phyloP scores from a whole-genome alignment of 345 rosid genomes.

The Salix dunnii region DNA sequence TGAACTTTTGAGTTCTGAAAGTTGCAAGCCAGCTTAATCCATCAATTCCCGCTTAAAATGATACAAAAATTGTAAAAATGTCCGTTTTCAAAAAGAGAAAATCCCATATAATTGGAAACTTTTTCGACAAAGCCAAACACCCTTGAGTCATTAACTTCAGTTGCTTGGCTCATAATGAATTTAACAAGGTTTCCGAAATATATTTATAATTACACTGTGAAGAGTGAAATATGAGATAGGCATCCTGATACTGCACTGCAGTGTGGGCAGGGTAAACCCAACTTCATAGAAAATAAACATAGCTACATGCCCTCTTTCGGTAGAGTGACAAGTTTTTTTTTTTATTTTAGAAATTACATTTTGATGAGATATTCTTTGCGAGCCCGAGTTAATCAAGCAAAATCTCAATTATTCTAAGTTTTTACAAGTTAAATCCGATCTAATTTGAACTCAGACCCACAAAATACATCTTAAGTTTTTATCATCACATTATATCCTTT shows the following conservation, averaged over 20 bases:
- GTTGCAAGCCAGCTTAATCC: not conserved
- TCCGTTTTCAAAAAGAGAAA: too few relatives aligned
- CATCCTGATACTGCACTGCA: too few relatives aligned
- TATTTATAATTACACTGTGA: not conserved
- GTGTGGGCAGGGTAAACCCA: not conserved
- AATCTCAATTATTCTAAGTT: too few relatives aligned
- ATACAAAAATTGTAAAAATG: not conserved
- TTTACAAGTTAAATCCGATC: too few relatives aligned
- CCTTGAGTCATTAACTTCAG: not conserved
- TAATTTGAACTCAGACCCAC: too few relatives aligned
- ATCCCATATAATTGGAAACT: not conserved
- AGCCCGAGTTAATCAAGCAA: too few relatives aligned
- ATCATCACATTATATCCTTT: too few relatives aligned
- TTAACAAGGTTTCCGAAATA: not conserved
- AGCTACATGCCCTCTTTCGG: not conserved
- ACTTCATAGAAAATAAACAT: too few relatives aligned
- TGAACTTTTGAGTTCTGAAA: not conserved
- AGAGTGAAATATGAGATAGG: not conserved
- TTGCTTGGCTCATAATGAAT: not conserved
- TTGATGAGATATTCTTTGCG: too few relatives aligned
- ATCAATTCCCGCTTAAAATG: not conserved
- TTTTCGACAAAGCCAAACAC: not conserved
- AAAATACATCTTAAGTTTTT: too few relatives aligned
- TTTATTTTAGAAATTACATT: too few relatives aligned
- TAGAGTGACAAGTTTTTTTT: too few relatives aligned